Percentiles rank a stretch among this genome's conserved stretches.
phyloP scores from a whole-genome alignment of 192 early-diverging fungal species.

The Podila verticillata region DNA sequence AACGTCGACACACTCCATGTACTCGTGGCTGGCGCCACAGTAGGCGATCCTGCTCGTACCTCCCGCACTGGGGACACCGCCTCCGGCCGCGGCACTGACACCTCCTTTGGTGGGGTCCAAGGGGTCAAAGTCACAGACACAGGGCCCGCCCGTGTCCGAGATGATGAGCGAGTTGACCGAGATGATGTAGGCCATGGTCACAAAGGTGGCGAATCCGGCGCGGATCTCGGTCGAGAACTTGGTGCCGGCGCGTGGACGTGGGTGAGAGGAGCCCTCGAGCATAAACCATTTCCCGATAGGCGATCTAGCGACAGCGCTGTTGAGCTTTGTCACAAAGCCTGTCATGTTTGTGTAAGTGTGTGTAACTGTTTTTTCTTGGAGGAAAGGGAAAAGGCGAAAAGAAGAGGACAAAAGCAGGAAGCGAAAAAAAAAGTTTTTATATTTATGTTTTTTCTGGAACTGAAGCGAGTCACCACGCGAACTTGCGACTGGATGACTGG shows the following conservation, averaged over 20 bases:
- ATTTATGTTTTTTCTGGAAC: too few species aligned
- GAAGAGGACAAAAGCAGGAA: not conserved
- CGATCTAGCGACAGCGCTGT: conserved; percentile 65
- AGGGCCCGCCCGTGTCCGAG: conserved; percentile 81
- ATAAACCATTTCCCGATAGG: conserved; percentile 72
- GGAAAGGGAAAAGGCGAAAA: not conserved
- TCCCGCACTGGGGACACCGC: not conserved
- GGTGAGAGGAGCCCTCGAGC: conserved; percentile 73
- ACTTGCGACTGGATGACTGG: too few species aligned
- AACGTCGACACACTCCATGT: conserved; percentile 69
- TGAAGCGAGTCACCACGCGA: too few species aligned
- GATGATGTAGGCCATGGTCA: conserved; percentile 81
- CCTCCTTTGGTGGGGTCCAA: conserved; percentile 65
- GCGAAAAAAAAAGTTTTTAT: not conserved
- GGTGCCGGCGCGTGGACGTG: conserved; percentile 65
- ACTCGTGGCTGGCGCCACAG: conserved; percentile 48
- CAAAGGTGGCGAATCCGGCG: conserved; percentile 71
- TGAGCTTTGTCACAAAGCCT: conserved; percentile 63
- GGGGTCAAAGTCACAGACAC: conserved; percentile 68
- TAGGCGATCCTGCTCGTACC: conserved; percentile 31
- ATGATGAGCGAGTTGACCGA: conserved; percentile 80
- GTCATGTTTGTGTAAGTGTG: conserved; percentile 22
- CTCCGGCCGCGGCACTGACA: conserved; percentile 1
- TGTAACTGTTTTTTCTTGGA: not conserved
- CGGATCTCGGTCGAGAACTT: conserved; percentile 71